Base-by-base conservation (phyloP, 2,329 filamentous ascomycete species). In the Pochonia chlamydosporia region DNA sequence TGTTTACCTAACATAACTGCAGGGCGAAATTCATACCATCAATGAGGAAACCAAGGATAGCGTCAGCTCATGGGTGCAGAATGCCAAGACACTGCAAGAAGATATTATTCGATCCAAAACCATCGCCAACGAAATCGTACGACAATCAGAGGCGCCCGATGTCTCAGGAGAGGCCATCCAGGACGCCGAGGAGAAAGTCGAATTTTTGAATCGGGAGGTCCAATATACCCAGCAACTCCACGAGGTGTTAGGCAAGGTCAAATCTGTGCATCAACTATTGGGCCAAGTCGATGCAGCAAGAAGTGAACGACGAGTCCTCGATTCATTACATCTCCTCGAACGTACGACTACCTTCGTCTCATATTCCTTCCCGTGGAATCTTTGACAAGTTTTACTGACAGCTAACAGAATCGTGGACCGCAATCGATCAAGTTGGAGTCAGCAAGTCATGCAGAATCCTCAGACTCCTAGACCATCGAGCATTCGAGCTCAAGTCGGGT, bases 51-150 rank as follows among this genome's bases (percentile, higher is more conserved):
- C 83, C 16, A 86, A 84, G 48, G 79, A 84, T 33, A 86, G 95
- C 59, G 85, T 96, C 43, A 86, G 89, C 60, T 79, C 84, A 44
- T 97, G 92, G 92, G 87, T 95, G 48, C 71, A 76, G 44, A 89
- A 93, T 64, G 89, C 91, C 41, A 89, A 89, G 65, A 81, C 84
- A 44, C 78, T 96, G 7, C 89, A 95, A 63, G 79, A 84, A 52
- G 92, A 96, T 61, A 92, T 96, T 54, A 81, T 88, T 58, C 79
- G 81, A 40, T 92, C 89, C 21, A 85, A 89, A 58, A 77, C 80
- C 14, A 83, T 90, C 30, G 90, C 92, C 20, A 84, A 84, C 59
- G 83, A 90, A 49, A 95, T 97, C 49, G 79, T 92, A 5, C 78
- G 83, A 39, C 81, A 89, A 58, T 84, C 90, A 44, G 85, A 92